Evolutionary conservation across 1,139 yeast species (phyloP).

Genomic region (Candida sojae): DNA sequence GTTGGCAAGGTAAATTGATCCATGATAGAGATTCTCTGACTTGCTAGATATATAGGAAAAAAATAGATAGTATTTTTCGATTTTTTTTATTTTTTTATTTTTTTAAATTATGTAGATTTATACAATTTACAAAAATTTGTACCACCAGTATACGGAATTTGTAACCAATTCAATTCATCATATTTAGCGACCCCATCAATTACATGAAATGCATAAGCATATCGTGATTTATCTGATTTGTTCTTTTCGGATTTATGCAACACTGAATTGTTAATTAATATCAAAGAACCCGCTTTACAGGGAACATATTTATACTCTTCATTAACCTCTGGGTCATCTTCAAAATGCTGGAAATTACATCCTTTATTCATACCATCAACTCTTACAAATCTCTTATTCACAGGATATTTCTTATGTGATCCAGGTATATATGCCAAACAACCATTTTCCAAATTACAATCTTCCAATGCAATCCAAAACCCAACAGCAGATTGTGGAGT

Average conservation of each 20-base stretch:
- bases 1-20: conserved; percentile 58
- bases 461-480: conserved; percentile 82
- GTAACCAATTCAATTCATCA: conserved; percentile 73
- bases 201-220: conserved; percentile 78
- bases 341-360: conserved; percentile 46
- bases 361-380: conserved; percentile 50
- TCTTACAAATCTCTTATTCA: conserved; percentile 68
- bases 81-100: too few relatives aligned
- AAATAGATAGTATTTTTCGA: too few relatives aligned
- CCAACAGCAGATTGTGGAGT: conserved; percentile 74
- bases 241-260: conserved; percentile 72
- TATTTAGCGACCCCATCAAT: conserved; percentile 66
- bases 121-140: conserved; percentile 55
- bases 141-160: conserved; percentile 64
- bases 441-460: conserved; percentile 68
- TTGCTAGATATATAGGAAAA: conserved; percentile 22
- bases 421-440: conserved; percentile 77
- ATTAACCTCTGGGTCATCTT: conserved; percentile 22
- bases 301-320: conserved; percentile 51
- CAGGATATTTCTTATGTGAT: conserved; percentile 59
- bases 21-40: conserved; percentile 29
- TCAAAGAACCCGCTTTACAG: conserved; percentile 72
- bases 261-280: conserved; percentile 69
- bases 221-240: conserved; percentile 56
- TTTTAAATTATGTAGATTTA: not conserved